These are phyloP conservation scores for Favolaschia claudopus DNA, from an alignment of 768 basidiomycete species.

Conservation along the genomic window DNA sequence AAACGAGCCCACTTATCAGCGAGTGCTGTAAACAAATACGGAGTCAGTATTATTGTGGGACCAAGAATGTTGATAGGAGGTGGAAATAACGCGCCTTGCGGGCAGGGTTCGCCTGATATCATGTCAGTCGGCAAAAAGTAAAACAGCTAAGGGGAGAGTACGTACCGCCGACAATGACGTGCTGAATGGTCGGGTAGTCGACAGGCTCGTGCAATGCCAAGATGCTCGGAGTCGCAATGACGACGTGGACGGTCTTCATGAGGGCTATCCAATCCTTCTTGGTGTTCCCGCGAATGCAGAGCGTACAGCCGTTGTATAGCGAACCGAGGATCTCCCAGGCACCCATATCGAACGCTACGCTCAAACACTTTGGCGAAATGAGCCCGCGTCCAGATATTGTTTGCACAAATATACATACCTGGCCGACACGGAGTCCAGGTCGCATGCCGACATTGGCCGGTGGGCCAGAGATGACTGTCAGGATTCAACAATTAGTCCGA, in stretches of 20 bases:
- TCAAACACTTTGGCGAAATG: too few relatives aligned
- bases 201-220: slow-evolving; percentile 47
- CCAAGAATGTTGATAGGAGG: slow-evolving; percentile 27
- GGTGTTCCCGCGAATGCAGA: slow-evolving; percentile 52
- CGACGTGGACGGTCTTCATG: slow-evolving; percentile 51
- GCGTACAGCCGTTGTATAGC: slow-evolving; percentile 51
- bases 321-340: slow-evolving; percentile 56
- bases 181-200: slow-evolving; percentile 51
- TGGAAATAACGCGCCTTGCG: slow-evolving; percentile 42
- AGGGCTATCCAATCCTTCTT: slow-evolving; percentile 50
- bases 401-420: too few relatives aligned
- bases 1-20: slow-evolving; percentile 28
- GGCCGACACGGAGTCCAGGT: slow-evolving; percentile 49
- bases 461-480: slow-evolving; percentile 26
- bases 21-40: slow-evolving; percentile 19
- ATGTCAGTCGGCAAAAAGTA: not conserved
- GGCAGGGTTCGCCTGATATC: slow-evolving; percentile 47
- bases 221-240: slow-evolving; percentile 56
- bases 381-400: too few relatives aligned
- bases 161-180: slow-evolving; percentile 44
- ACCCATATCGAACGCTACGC: slow-evolving; percentile 56
- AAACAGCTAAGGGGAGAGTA: not conserved
- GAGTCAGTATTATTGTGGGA: slow-evolving; percentile 34
- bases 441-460: slow-evolving; percentile 53
- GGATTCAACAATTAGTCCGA: not conserved